Evolutionary conservation across 202 grass and related monocot species (phyloP), one percentile per base, ranked within the genome.

Genomic region (Dendrocalamus latiflorus): DNA sequence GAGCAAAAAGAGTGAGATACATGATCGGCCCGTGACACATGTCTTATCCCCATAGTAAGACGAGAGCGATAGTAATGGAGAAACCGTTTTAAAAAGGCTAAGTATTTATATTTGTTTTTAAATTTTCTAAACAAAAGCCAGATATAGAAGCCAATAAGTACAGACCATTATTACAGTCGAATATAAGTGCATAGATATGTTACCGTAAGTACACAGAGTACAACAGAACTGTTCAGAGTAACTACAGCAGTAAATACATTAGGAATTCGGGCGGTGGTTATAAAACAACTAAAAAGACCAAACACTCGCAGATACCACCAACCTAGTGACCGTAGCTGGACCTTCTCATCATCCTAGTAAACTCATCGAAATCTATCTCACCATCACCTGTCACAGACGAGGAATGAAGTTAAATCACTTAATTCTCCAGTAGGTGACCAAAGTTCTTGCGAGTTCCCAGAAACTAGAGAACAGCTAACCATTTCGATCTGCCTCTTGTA

Each of bases 291-390:
- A 68, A 44, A 73, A 22, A 41, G 28, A 51, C 26, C 25, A 51
- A n/a, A n/a, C 62, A 14, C 84, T 55, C 20, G 3, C 83, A 42
- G 37, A 5, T 30, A n/a, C 1, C 30, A 56, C 22, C 21, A 4
- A n/a, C 30, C 50, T 98, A 98, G 81, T 87, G 86, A 38, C 89
- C 89, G 70, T 86, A 99, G 74, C 57, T 85, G 3, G 95, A 89
- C 64, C 86, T 91, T 61, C 68, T 94, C 93, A 99, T 91, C 50
- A 99, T 90, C 87, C 81, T 86, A 11, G 80, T 38, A 64, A 99
- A 99, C 64, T 96, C 96, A 1, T 93, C 89, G 1, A 82, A 77
- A 79, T 96, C 91, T 45, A 96, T 89, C 83, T 99, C 93, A 5
- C 91, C 89, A 25, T 99, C 96, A 44, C 87, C 96, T 99, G 91